phyloP scores from a whole-genome alignment of 164 flowering plant genomes.

The Tetrastigma voinierianum region DNA sequence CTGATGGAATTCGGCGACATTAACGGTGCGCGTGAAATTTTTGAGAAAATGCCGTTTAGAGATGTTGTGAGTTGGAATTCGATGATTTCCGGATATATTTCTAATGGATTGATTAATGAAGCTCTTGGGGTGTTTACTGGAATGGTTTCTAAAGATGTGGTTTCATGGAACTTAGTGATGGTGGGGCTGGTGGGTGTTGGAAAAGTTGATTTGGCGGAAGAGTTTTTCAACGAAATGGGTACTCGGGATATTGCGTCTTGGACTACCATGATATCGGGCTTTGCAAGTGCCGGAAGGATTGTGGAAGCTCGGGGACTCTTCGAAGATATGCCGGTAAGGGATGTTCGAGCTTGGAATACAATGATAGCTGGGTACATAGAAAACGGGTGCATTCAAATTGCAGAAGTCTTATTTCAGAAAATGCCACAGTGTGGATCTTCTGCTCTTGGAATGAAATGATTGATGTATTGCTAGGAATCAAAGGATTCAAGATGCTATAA shows the following conservation, averaged over 20 bases:
- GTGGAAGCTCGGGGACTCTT: conserved; percentile 46
- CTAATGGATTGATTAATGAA: conserved; percentile 40
- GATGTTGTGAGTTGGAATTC: conserved; percentile 71
- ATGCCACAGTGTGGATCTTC: conserved; percentile 43
- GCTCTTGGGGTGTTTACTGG: conserved; percentile 40
- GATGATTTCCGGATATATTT: conserved; percentile 55
- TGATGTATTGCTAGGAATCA: conserved; percentile 36
- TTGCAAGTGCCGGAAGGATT: conserved; percentile 31
- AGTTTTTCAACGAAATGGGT: conserved; percentile 43
- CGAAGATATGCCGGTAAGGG: conserved; percentile 52
- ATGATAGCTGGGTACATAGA: conserved; percentile 48
- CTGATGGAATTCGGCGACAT: conserved; percentile 44
- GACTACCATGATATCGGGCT: conserved; percentile 60
- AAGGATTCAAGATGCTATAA: conserved; percentile 40
- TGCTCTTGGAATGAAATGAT: conserved; percentile 51
- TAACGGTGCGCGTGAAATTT: conserved; percentile 36
- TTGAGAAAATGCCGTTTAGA: conserved; percentile 40
- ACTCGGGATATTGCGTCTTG: conserved; percentile 48
- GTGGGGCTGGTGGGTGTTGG: conserved; percentile 38
- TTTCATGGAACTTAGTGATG: conserved; percentile 66
- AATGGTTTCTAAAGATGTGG: conserved; percentile 48
- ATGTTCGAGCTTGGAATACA: conserved; percentile 56
- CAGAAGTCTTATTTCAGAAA: conserved; percentile 47
- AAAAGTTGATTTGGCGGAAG: conserved; percentile 35
- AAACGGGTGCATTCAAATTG: conserved; percentile 36